Conservation (phyloP, 768 basidiomycete genomes). For the Fomitopsis serialis region DNA sequence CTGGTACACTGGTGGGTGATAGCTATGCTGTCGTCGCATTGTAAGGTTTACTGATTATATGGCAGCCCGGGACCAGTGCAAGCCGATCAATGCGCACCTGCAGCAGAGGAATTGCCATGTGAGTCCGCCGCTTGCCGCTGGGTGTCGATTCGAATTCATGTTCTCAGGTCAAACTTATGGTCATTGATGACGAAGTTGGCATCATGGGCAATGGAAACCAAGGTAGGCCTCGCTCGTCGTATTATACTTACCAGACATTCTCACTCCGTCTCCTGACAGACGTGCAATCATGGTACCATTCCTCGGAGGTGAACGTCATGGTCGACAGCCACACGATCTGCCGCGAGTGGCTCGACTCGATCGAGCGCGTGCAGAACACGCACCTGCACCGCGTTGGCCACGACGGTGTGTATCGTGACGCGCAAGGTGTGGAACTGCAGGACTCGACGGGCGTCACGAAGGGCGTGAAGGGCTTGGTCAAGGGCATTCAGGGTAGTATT, state of each 20-base stretch:
- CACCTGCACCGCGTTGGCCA: conserved; percentile 33
- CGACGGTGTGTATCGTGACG: conserved; percentile 44
- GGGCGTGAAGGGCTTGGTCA: conserved; percentile 17
- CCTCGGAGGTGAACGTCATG: conserved; percentile 61
- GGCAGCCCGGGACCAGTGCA: conserved; percentile 53
- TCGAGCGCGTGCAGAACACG: conserved; percentile 43
- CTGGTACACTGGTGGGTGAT: conserved; percentile 41
- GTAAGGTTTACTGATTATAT: neutral
- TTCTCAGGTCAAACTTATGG: conserved; percentile 53
- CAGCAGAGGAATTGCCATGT: conserved; percentile 69
- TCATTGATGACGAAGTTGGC: conserved; percentile 57
- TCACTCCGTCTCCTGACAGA: conserved; percentile 26
- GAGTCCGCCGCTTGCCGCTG: conserved; percentile 16
- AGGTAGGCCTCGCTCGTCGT: conserved; percentile 25
- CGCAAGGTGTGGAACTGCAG: conserved; percentile 9
- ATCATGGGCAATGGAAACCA: conserved; percentile 73
- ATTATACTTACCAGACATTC: neutral
- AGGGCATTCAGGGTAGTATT: conserved; percentile 24
- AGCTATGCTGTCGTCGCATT: neutral
- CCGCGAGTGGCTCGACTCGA: conserved; percentile 38
- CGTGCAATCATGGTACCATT: conserved; percentile 69
- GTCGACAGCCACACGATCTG: conserved; percentile 43
- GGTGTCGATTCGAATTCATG: neutral
- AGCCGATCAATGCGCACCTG: conserved; percentile 57
- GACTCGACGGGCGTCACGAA: conserved; percentile 24